A percentile compares a stretch with the other conserved stretches of the same genome.
Conservation (phyloP, 1,284 basidiomycete species). For the Austroboletus niveus region DNA sequence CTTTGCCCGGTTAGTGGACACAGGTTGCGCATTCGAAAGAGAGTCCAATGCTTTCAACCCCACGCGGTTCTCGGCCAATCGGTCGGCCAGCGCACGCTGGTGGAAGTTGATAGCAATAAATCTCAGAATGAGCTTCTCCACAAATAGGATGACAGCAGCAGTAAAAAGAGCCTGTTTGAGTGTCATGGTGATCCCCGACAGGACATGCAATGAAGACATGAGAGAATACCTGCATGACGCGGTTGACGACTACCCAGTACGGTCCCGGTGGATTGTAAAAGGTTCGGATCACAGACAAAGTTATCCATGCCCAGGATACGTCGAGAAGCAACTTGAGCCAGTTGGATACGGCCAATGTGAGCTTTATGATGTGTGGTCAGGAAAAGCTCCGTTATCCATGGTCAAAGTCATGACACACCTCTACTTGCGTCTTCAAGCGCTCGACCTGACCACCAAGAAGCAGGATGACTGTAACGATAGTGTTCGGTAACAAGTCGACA, state of each 20-base stretch:
- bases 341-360: conserved; percentile 64
- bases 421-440: conserved; percentile 59
- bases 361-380: conserved; percentile 35
- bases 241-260: conserved; percentile 70
- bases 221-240: conserved; percentile 59
- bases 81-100: conserved; percentile 68
- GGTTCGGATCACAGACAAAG: conserved; percentile 57
- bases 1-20: conserved; percentile 32
- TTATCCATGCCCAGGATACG: conserved; percentile 69
- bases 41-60: conserved; percentile 68
- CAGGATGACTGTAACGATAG: conserved; percentile 53
- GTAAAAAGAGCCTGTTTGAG: conserved; percentile 59
- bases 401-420: conserved; percentile 41
- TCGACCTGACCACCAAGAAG: conserved; percentile 63
- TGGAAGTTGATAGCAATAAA: conserved; percentile 80
- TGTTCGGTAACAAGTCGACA: conserved; percentile 60
- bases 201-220: neutral
- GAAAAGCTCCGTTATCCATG: neutral
- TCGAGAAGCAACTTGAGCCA: conserved; percentile 71
- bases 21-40: conserved; percentile 61
- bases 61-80: conserved; percentile 64
- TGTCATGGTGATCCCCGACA: conserved; percentile 2
- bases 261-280: conserved; percentile 56
- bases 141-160: conserved; percentile 57
- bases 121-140: conserved; percentile 69